Conservation (phyloP, 306 rosid species). For the Casuarina cunninghamiana region DNA sequence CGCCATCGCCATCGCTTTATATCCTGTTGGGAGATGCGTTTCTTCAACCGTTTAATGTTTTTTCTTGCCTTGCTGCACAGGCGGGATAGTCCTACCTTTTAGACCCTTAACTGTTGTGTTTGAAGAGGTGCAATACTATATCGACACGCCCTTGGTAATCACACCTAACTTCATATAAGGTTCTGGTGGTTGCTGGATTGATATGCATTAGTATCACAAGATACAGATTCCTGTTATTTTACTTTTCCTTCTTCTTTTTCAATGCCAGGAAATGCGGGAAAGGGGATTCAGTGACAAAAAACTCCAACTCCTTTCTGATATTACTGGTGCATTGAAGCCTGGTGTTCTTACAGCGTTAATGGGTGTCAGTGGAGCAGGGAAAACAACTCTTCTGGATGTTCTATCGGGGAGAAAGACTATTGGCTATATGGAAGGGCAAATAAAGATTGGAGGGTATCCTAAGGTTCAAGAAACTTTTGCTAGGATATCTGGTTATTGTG, state of each 20-base stretch:
- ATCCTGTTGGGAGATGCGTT: background rate
- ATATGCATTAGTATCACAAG: background rate
- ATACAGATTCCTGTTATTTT: background rate
- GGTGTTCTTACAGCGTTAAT: constrained; percentile 53
- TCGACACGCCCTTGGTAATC: constrained; percentile 46
- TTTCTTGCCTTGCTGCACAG: constrained; percentile 15
- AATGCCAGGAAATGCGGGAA: constrained; percentile 44
- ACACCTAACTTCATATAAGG: background rate
- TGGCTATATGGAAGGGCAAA: constrained; percentile 42
- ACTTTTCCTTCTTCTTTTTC: background rate
- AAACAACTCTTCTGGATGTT: constrained; percentile 55
- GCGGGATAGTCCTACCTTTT: constrained; percentile 46
- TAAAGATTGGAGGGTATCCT: constrained; percentile 48
- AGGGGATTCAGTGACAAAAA: constrained; percentile 31
- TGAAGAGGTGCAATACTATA: constrained; percentile 46
- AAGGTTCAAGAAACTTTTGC: constrained; percentile 51
- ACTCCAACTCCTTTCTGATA: constrained; percentile 40
- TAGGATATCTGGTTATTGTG: constrained; percentile 50
- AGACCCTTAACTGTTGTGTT: constrained; percentile 42
- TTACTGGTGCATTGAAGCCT: constrained; percentile 44
- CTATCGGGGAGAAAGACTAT: constrained; percentile 48
- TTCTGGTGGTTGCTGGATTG: background rate
- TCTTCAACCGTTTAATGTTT: background rate
- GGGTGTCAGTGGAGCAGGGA: constrained; percentile 55
- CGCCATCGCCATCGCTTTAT: background rate